These are phyloP conservation scores for Steccherinum ochraceum DNA, from an alignment of 768 basidiomycete species.

Conservation along the genomic window DNA sequence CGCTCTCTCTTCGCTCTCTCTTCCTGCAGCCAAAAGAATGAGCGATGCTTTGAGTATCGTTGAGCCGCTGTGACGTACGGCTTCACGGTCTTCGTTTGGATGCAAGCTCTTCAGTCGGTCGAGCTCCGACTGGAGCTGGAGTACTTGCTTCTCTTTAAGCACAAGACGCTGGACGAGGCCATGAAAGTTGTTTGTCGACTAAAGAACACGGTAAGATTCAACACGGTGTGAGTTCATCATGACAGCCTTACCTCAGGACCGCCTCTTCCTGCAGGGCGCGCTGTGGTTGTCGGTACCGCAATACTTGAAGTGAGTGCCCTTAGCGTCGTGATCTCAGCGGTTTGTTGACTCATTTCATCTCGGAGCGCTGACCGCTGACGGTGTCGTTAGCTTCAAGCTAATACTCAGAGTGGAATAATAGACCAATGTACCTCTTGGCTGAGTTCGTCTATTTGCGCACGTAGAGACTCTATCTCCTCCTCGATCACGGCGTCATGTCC, in stretches of 20 bases:
- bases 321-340: slow-evolving; percentile 63
- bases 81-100: slow-evolving; percentile 50
- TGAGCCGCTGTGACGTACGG: slow-evolving; percentile 35
- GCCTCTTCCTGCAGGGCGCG: slow-evolving; percentile 37
- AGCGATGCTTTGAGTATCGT: neutral
- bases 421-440: slow-evolving; percentile 51
- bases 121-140: slow-evolving; percentile 66
- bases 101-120: slow-evolving; percentile 55
- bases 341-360: slow-evolving; percentile 51
- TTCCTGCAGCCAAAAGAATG: slow-evolving; percentile 36
- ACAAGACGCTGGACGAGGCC: slow-evolving; percentile 76
- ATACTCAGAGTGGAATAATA: neutral
- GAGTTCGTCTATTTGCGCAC: slow-evolving; percentile 54
- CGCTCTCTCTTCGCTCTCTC: slow-evolving; percentile 72
- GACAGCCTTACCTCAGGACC: slow-evolving; percentile 49
- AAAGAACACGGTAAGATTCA: slow-evolving; percentile 4
- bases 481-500: slow-evolving; percentile 39
- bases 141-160: slow-evolving; percentile 81
- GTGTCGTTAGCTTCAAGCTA: neutral
- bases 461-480: slow-evolving; percentile 56
- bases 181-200: slow-evolving; percentile 46
- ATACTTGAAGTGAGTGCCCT: slow-evolving; percentile 42
- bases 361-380: slow-evolving; percentile 44
- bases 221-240: neutral
- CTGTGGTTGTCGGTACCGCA: slow-evolving; percentile 32